These are phyloP conservation scores for Allodekkera sacchari DNA, from an alignment of 805 yeast genomes.

Conservation along the genomic window DNA sequence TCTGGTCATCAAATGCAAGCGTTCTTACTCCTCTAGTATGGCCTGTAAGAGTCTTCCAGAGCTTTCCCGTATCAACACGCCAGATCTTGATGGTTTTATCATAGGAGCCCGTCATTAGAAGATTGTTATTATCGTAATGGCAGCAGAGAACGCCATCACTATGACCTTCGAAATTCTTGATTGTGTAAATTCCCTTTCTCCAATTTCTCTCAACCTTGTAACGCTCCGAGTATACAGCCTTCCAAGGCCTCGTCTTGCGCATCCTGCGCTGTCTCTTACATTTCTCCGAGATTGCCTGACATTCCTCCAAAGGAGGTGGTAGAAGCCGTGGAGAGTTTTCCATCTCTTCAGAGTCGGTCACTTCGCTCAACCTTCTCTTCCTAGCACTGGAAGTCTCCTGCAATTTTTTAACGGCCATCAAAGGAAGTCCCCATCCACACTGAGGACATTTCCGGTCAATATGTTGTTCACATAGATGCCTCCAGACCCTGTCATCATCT, in stretches of 20 bases:
- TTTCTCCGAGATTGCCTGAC: slow-evolving; percentile 7
- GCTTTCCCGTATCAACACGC: slow-evolving; percentile 73
- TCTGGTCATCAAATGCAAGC: slow-evolving; percentile 77
- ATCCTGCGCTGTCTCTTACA: slow-evolving; percentile 11
- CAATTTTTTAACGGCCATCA: slow-evolving; percentile 74
- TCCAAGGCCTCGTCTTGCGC: slow-evolving; percentile 78
- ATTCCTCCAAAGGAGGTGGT: slow-evolving; percentile 20
- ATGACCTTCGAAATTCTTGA: slow-evolving; percentile 69
- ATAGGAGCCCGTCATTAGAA: slow-evolving; percentile 84
- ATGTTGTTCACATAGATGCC: slow-evolving; percentile 96
- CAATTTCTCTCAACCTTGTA: slow-evolving; percentile 89
- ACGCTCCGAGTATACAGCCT: slow-evolving; percentile 85
- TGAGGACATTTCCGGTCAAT: slow-evolving; percentile 95
- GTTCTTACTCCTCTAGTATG: slow-evolving; percentile 84
- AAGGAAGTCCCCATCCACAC: slow-evolving; percentile 98
- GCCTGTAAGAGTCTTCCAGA: slow-evolving; percentile 74
- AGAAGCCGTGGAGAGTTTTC: slow-evolving; percentile 9
- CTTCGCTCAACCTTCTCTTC: slow-evolving; percentile 19
- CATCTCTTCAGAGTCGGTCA: slow-evolving; percentile 8
- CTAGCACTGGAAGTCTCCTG: slow-evolving; percentile 17
- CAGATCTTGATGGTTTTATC: slow-evolving; percentile 90
- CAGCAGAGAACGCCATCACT: slow-evolving; percentile 83
- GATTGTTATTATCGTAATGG: slow-evolving; percentile 68
- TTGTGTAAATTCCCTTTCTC: slow-evolving; percentile 71
- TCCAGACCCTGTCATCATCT: slow-evolving; percentile 97